A percentile compares a stretch with the other conserved stretches of the same genome.
phyloP scores from a whole-genome alignment of 257 asterid genomes.

The Petunia axillaris region DNA sequence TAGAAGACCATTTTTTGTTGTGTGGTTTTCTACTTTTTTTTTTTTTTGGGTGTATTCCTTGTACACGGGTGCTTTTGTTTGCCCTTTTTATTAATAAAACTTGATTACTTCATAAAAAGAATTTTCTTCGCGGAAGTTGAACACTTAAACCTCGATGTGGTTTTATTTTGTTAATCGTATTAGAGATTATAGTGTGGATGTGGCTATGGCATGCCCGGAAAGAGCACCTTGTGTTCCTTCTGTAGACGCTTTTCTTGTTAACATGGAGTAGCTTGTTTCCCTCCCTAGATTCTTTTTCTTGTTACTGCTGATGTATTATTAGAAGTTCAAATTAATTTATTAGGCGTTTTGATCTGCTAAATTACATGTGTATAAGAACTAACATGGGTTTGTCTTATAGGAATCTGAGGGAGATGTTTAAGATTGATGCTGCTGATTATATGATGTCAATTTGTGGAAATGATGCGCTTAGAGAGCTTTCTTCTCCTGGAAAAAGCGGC shows the following conservation, averaged over 20 bases:
- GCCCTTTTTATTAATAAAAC: too few species aligned
- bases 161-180: background rate
- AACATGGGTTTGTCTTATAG: conserved; percentile 44
- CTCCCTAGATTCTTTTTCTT: conserved; percentile 9
- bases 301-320: background rate
- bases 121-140: background rate
- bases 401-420: conserved; percentile 92
- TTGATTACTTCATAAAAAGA: too few species aligned
- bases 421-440: conserved; percentile 96
- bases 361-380: conserved; percentile 27
- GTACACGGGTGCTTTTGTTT: too few species aligned
- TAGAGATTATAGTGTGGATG: background rate
- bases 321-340: conserved; percentile 1
- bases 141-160: background rate
- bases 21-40: too few species aligned
- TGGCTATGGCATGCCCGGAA: background rate
- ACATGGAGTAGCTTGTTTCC: background rate
- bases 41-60: too few species aligned
- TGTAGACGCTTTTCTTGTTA: background rate
- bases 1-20: too few species aligned
- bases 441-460: conserved; percentile 99
- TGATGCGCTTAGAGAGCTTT: conserved; percentile 94
- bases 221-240: background rate
- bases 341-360: background rate
- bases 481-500: conserved; percentile 99